phyloP scores from a whole-genome alignment of 169 alveolate genomes.

The Cystoisospora suis region DNA sequence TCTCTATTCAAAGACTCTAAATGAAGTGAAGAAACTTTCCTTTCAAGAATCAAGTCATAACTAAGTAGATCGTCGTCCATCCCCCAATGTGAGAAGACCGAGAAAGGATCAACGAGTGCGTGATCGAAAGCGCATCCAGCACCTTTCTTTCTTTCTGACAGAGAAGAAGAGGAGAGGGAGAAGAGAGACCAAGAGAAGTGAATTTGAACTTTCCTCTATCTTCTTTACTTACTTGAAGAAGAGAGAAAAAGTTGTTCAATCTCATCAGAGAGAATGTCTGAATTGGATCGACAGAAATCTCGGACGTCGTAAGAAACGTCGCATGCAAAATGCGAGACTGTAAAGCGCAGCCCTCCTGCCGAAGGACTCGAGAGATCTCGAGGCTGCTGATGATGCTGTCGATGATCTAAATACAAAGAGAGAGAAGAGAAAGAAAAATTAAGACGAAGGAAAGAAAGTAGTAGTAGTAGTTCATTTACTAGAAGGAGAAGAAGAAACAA shows the following conservation, averaged over 20 bases:
- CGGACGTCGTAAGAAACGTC: conserved; percentile 26
- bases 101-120: not conserved
- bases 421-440: not conserved
- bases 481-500: not conserved
- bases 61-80: no score
- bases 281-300: conserved; percentile 1
- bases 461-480: not conserved
- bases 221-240: not conserved
- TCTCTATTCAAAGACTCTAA: no score
- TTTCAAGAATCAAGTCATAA: not conserved
- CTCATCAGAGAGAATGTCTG: not conserved
- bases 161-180: no score
- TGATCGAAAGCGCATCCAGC: not conserved
- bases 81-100: not conserved
- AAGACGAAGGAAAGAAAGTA: not conserved
- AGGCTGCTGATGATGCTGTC: no score
- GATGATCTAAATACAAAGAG: not conserved
- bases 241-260: not conserved
- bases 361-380: no score
- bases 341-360: not conserved
- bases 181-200: no score
- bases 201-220: not conserved
- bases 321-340: conserved; percentile 17
- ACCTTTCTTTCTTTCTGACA: no score
- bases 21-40: no score